Conservation (phyloP, 2,329 filamentous ascomycete genomes). For the Colletotrichum aenigma region DNA sequence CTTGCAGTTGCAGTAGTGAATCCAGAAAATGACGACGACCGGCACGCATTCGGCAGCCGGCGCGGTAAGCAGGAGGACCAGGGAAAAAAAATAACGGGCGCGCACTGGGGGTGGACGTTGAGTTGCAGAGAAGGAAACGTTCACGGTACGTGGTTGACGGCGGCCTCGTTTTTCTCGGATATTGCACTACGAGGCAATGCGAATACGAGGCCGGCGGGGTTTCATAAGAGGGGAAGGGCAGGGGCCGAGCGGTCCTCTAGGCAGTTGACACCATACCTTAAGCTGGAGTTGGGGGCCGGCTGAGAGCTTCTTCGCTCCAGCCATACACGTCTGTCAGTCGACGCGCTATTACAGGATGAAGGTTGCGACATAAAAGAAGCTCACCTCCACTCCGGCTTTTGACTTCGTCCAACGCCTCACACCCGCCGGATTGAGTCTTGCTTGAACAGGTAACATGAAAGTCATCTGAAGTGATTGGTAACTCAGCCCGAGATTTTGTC, state of each 20-base stretch:
- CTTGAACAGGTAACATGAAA: not conserved
- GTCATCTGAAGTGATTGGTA: not conserved
- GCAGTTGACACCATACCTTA: not conserved
- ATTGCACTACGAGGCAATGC: not conserved
- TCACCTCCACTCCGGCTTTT: not conserved
- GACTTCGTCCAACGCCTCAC: not conserved
- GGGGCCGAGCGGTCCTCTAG: not conserved
- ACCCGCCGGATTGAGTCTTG: not conserved
- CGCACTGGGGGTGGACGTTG: not conserved
- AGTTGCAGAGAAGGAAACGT: constrained; percentile 13
- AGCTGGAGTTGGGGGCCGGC: not conserved
- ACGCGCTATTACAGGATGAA: not conserved
- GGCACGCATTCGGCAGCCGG: not conserved
- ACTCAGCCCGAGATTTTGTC: not conserved
- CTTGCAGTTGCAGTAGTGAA: not conserved
- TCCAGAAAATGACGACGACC: not conserved
- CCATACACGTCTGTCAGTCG: not conserved
- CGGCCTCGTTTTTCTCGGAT: constrained; percentile 19
- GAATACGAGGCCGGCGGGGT: constrained; percentile 13
- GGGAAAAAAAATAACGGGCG: not conserved
- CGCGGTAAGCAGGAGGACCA: not conserved
- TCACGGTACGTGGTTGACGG: constrained; percentile 12
- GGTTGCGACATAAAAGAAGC: not conserved
- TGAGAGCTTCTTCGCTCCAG: not conserved
- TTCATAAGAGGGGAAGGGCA: not conserved